Evolutionary conservation across 768 basidiomycete genomes (phyloP).

Genomic region (Mycena albidolilacea): DNA sequence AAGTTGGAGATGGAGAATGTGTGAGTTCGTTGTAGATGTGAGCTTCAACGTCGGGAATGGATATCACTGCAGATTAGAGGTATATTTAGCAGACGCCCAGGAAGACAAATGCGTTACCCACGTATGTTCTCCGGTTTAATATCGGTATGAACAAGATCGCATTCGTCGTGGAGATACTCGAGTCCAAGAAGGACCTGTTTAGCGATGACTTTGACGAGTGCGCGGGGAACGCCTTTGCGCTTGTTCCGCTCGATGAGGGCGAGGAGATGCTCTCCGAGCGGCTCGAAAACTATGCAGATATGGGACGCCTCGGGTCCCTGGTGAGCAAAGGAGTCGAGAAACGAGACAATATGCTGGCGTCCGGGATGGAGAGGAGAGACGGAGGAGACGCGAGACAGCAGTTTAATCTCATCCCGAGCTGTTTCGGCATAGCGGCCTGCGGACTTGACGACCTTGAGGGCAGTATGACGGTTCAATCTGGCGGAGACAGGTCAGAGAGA

Average conservation of each 20-base stretch:
- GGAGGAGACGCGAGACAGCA: slow-evolving; percentile 81
- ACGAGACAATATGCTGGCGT: slow-evolving; percentile 85
- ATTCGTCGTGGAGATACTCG: slow-evolving; percentile 94
- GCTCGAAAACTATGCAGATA: slow-evolving; percentile 94
- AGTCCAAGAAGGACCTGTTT: slow-evolving; percentile 91
- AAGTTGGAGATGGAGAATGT: slow-evolving; percentile 78
- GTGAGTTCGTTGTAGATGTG: slow-evolving; percentile 81
- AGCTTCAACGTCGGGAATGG: slow-evolving; percentile 84
- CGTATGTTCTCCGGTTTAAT: slow-evolving; percentile 97
- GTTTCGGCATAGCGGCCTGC: slow-evolving; percentile 97
- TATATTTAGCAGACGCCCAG: slow-evolving; percentile 36
- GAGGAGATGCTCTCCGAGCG: slow-evolving; percentile 84
- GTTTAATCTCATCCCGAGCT: slow-evolving; percentile 95
- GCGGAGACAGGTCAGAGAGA: slow-evolving; percentile 34
- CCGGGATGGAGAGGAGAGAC: slow-evolving; percentile 86
- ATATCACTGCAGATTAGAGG: slow-evolving; percentile 72
- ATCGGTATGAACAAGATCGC: slow-evolving; percentile 93
- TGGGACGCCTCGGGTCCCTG: slow-evolving; percentile 79
- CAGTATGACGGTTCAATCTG: slow-evolving; percentile 85
- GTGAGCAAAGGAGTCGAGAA: slow-evolving; percentile 92
- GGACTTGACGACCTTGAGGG: slow-evolving; percentile 96
- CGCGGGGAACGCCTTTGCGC: slow-evolving; percentile 85
- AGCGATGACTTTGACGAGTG: slow-evolving; percentile 88
- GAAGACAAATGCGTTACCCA: slow-evolving; percentile 59
- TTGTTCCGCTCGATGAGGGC: slow-evolving; percentile 84